Base-by-base conservation (phyloP, 2,329 filamentous ascomycete genomes). In the Xylariaceae sp. region DNA sequence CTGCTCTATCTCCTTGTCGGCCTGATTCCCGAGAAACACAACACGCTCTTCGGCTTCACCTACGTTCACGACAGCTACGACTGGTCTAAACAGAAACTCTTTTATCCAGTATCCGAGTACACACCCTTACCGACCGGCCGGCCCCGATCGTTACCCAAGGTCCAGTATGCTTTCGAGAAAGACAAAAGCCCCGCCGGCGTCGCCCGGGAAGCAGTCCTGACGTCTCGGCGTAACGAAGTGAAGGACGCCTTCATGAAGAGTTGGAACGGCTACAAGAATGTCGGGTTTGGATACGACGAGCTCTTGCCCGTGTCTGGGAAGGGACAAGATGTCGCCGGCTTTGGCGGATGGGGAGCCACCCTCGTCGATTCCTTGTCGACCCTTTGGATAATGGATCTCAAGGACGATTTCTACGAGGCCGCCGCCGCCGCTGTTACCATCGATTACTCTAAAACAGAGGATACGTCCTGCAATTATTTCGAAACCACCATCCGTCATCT, bases 291-390 rank as follows among this genome's bases (percentile, higher is more conserved):
- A 16, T 66, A 64, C 21, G 65, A 68, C 27, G 65, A 70, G 45
- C 54, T 69, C 8, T 46, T 58, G 56, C 67, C 67, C 10, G 64
- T 70, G 20, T 65, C 63, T 1, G 67, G 66, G 10, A 50, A 50
- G n/a, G 64, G 64, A 11, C 54, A 59, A 10, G 62, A 70, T 23
- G 60, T 54, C 2, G 36, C 59, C 6, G 64, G 64, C 15, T 67
- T 70, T 27, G 67, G 67, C 3, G 67, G 66, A 24, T 69, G 80
- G 76, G 82, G 75, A 0, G 83, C 82, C 2, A 85, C 83, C 0
- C 67, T 86, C 43, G 77, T 87, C 20, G 84, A 87, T 63, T 71
- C 77, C 0, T 73, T 87, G 44, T 83, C 86, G 55, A 84, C 83
- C 0, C 75, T 87, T 2, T 81, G 78, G 75, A 85, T 87, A 39